Base-by-base conservation (phyloP, 208 protist species). In the Crithidia mellificae region DNA sequence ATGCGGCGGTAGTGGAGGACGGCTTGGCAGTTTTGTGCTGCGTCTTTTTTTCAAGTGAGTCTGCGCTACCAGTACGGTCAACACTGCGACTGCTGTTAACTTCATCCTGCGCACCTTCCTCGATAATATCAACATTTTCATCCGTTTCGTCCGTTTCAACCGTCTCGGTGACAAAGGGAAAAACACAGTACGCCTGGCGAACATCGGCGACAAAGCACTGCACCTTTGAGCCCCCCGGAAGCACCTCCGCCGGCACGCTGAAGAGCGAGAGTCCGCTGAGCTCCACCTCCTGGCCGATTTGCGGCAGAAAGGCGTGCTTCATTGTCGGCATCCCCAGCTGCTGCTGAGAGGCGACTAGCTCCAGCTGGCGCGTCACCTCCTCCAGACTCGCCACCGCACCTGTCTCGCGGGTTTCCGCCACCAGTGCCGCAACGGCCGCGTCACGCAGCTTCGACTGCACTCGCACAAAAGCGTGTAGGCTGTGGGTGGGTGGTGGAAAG, bases 281-380 rank as follows among this genome's bases (percentile, higher is more conserved):
- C n/a, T 79, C 57, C 27, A 84, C 58, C 50, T 92, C 81, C 53
- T 76, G 74, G 7, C 58, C 71, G 38, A 81, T 59, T 55, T 91
- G 74, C 20, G 78, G 68, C 6, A 72, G 50, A 55, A 86, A 85
- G 2, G 75, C 78, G 56, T 90, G 83, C 34, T 79, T 62, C 49
- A 91, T 72, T 2, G 82, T 75, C n/a, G 69, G 66, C 27, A 94
- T 65, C 7, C 85, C 85, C 22, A 91, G 71, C 72, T 91, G 88
- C 62, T 94, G 81, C 24, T 75, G 47, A 6, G 49, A 50, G 1
- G 81, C 81, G 2, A 78, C 52, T 6, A 54, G 51, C 25, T 55
- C 44, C 15, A 85, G 55, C 30, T 15, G 20, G 4, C 27, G 34
- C 2, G 29, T 32, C 43, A 51, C 61, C 0, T n/a, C 22, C 17